Conservation (phyloP, 345 rosid genomes). For the Pistacia integerrima region DNA sequence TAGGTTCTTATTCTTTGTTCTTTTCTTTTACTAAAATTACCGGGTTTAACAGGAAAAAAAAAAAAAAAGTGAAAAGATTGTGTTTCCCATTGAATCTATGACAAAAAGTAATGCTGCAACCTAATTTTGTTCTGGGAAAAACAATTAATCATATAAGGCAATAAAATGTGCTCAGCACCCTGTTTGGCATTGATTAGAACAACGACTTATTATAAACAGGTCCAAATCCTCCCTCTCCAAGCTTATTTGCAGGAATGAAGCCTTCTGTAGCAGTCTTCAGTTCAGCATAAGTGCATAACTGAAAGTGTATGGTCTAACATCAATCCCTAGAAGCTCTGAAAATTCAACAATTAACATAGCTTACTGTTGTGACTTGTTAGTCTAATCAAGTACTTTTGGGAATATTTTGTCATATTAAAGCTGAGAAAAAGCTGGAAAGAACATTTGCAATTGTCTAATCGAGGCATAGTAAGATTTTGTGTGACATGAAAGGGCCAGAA, state of each 20-base stretch:
- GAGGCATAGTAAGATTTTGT: neutral
- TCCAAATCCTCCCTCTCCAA: conserved; percentile 90
- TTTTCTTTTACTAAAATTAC: too few relatives aligned
- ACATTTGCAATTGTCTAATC: conserved; percentile 2
- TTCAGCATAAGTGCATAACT: neutral
- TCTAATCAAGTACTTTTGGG: neutral
- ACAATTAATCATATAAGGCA: too few relatives aligned
- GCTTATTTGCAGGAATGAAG: conserved; percentile 40
- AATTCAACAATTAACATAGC: conserved; percentile 7
- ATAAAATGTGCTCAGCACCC: too few relatives aligned
- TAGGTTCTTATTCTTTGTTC: too few relatives aligned
- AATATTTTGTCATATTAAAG: neutral
- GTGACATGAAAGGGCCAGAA: neutral
- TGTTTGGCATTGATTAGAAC: conserved; percentile 11
- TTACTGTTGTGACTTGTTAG: neutral
- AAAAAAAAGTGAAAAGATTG: too few relatives aligned
- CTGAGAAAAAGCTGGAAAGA: conserved; percentile 2
- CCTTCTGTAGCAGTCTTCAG: conserved; percentile 8
- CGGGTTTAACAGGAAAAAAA: too few relatives aligned
- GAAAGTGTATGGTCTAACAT: conserved; percentile 18
- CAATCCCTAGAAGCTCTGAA: conserved; percentile 26
- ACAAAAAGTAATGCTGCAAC: too few relatives aligned
- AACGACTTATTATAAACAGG: conserved; percentile 53
- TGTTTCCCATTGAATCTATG: too few relatives aligned
- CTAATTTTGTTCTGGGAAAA: too few relatives aligned